Evolutionary conservation across 2,329 filamentous ascomycete genomes (phyloP).

Genomic region (Colletotrichum lentis): DNA sequence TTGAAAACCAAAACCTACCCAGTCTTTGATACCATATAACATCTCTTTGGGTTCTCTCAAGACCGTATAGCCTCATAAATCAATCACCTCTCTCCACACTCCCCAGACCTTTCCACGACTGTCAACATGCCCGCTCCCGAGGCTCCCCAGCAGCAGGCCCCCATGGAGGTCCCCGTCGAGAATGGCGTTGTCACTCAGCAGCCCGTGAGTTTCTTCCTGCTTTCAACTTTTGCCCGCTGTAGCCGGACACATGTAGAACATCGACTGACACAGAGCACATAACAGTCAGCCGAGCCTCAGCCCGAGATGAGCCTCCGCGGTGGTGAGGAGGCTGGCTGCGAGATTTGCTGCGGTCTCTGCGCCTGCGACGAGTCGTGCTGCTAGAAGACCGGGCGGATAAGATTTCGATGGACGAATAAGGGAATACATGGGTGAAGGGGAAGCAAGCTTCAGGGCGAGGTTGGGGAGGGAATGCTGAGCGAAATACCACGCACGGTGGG

Average conservation of each 20-base stretch:
- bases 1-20: neutral
- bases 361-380: slow-evolving; percentile 56
- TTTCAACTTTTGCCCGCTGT: no score
- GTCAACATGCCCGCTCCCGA: slow-evolving; percentile 52
- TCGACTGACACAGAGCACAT: neutral
- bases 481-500: neutral
- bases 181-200: slow-evolving; percentile 53
- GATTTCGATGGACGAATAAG: neutral
- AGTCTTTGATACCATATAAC: neutral
- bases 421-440: neutral
- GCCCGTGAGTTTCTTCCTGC: slow-evolving; percentile 47
- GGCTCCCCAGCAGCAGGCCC: slow-evolving; percentile 55
- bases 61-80: neutral
- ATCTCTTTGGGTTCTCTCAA: neutral
- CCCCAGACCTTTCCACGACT: neutral
- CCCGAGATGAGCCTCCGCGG: slow-evolving; percentile 55
- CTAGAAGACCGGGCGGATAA: slow-evolving; percentile 40
- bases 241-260: neutral
- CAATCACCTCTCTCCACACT: neutral
- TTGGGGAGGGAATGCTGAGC: neutral
- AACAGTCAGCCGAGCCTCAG: slow-evolving; percentile 42
- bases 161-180: slow-evolving; percentile 51
- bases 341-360: slow-evolving; percentile 57
- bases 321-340: slow-evolving; percentile 57
- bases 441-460: neutral